Conservation (phyloP, 2,329 filamentous ascomycete genomes). For the Neonectria magnoliae region DNA sequence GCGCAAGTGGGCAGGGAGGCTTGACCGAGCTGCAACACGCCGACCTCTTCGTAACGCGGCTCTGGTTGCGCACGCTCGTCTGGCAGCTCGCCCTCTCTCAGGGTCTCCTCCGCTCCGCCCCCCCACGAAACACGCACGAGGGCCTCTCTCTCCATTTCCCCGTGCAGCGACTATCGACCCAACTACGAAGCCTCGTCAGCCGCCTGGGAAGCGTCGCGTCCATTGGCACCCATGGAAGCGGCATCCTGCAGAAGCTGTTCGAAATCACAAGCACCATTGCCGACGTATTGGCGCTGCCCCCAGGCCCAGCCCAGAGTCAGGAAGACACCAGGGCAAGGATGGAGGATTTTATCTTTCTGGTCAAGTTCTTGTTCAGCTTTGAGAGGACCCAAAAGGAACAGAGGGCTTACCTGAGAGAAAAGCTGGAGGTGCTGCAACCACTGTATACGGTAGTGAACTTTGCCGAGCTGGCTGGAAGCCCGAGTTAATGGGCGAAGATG, state of each 20-base stretch:
- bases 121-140: conserved; percentile 47
- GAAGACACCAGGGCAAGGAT: conserved; percentile 59
- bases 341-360: conserved; percentile 63
- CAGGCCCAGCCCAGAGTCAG: conserved; percentile 49
- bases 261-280: conserved; percentile 69
- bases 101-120: conserved; percentile 49
- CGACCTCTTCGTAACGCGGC: conserved; percentile 53
- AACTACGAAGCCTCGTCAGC: conserved; percentile 51
- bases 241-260: conserved; percentile 67
- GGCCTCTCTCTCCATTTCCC: conserved; percentile 54
- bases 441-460: conserved; percentile 46
- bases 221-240: conserved; percentile 65
- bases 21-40: conserved; percentile 53
- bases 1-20: conserved; percentile 35
- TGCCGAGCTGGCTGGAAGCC: conserved; percentile 40
- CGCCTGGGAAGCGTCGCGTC: conserved; percentile 51
- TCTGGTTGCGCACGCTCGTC: conserved; percentile 54
- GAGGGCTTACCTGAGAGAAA: conserved; percentile 52
- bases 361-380: conserved; percentile 60
- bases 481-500: conserved; percentile 7
- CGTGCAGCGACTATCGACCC: conserved; percentile 49
- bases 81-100: conserved; percentile 55
- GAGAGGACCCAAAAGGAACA: conserved; percentile 58
- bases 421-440: conserved; percentile 49
- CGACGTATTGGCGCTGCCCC: conserved; percentile 64